Evolutionary conservation across 2,329 filamentous ascomycete species (phyloP).

Genomic region (Ceratocystis cubensis): DNA sequence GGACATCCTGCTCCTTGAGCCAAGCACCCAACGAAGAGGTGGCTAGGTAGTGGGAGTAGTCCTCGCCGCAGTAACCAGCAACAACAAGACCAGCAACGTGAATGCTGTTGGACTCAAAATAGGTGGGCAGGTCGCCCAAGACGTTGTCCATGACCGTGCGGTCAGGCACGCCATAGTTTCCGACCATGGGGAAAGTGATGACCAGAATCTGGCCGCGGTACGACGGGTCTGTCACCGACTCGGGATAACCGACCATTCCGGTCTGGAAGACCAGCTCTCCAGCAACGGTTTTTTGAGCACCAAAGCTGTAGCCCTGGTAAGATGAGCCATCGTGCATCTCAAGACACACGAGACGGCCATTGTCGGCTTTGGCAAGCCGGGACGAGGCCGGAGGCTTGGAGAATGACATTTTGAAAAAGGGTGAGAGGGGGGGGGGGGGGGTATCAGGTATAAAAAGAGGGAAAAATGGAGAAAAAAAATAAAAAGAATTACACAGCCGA

Average conservation of each 20-base stretch:
- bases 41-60: slow-evolving; percentile 90
- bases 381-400: slow-evolving; percentile 45
- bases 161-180: slow-evolving; percentile 94
- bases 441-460: slow-evolving; percentile 2
- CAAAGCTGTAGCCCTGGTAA: slow-evolving; percentile 93
- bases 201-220: slow-evolving; percentile 91
- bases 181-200: slow-evolving; percentile 87
- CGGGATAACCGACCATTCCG: slow-evolving; percentile 97
- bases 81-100: slow-evolving; percentile 87
- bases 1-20: slow-evolving; percentile 91
- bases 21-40: slow-evolving; percentile 81
- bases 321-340: slow-evolving; percentile 86
- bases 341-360: slow-evolving; percentile 62
- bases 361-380: slow-evolving; percentile 39
- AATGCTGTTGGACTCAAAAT: slow-evolving; percentile 88
- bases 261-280: slow-evolving; percentile 99
- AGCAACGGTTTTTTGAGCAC: slow-evolving; percentile 83
- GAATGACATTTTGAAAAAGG: slow-evolving; percentile 26
- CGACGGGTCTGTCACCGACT: slow-evolving; percentile 78
- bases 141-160: slow-evolving; percentile 74
- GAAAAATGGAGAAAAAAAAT: not conserved
- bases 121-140: slow-evolving; percentile 70
- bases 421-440: not conserved
- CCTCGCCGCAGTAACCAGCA: slow-evolving; percentile 84
- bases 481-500: slow-evolving; percentile 3